Conservation (phyloP, 768 basidiomycete species). For the Coprinopsis strossmayeri region DNA sequence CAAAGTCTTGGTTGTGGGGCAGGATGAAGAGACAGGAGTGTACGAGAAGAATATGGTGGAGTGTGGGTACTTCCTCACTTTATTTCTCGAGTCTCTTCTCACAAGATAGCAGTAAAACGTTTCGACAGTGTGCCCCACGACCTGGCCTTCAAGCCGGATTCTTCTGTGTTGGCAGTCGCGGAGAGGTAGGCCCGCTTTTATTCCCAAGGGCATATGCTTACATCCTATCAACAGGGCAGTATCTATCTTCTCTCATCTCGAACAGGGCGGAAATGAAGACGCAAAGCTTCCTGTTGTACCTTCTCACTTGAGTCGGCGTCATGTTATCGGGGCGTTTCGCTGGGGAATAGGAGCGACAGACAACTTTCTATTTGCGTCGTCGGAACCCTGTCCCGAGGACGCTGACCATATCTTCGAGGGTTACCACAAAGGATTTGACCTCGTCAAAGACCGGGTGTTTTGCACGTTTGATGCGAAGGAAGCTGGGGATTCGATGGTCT, state of each 20-base stretch:
- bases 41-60: too few species aligned
- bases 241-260: background rate
- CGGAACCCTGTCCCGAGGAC: conserved; percentile 33
- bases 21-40: too few species aligned
- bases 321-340: conserved; percentile 36
- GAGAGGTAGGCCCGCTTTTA: conserved; percentile 24
- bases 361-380: conserved; percentile 45
- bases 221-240: background rate
- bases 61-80: too few species aligned
- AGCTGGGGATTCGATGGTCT: conserved; percentile 45
- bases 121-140: conserved; percentile 31
- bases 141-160: conserved; percentile 37
- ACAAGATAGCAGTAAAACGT: conserved; percentile 15
- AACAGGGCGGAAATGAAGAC: conserved; percentile 19
- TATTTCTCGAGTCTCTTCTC: conserved; percentile 7
- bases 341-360: conserved; percentile 45
- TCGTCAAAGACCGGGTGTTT: conserved; percentile 11
- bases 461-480: conserved; percentile 39
- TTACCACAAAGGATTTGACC: conserved; percentile 39
- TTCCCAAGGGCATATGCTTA: conserved; percentile 16
- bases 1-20: conserved; percentile 8
- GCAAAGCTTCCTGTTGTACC: conserved; percentile 10
- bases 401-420: conserved; percentile 24
- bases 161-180: conserved; percentile 34
- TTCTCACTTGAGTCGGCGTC: conserved; percentile 10